phyloP scores from a whole-genome alignment of 176 grass and related monocot genomes.

The Olyra latifolia region DNA sequence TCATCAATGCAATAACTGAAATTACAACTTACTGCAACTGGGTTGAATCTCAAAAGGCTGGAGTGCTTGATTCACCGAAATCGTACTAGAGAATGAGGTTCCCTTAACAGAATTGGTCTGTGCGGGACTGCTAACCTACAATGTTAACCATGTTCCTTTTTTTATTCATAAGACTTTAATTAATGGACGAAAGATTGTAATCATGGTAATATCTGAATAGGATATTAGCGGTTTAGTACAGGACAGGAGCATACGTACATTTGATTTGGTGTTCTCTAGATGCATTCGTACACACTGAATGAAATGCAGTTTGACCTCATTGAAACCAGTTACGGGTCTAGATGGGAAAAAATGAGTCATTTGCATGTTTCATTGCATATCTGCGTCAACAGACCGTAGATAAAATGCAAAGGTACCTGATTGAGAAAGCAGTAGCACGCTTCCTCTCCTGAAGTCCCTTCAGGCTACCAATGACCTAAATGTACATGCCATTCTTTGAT shows the following conservation, averaged over 20 bases:
- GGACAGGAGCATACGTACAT: conserved; percentile 49
- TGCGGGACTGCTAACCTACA: conserved; percentile 48
- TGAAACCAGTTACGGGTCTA: conserved; percentile 78
- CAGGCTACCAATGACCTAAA: conserved; percentile 66
- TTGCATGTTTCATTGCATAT: not conserved
- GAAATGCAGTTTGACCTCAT: conserved; percentile 78
- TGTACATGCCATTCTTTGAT: conserved; percentile 89
- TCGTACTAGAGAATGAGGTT: conserved; percentile 37
- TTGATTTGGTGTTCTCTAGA: conserved; percentile 68
- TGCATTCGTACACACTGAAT: conserved; percentile 85
- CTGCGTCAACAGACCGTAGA: conserved; percentile 5
- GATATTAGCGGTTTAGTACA: not conserved
- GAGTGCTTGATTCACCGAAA: conserved; percentile 42
- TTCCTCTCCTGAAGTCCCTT: conserved; percentile 88
- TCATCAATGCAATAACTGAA: not conserved
- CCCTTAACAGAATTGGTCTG: conserved; percentile 36
- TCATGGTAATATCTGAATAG: not conserved
- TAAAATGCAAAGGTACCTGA: conserved; percentile 42
- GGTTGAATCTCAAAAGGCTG: conserved; percentile 44
- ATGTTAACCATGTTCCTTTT: not conserved
- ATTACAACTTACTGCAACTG: conserved; percentile 59
- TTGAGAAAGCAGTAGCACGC: conserved; percentile 72
- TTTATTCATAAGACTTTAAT: not conserved
- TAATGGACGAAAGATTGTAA: not conserved
- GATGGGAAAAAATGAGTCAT: not conserved